Percentiles rank a stretch among this genome's conserved stretches.
These are phyloP conservation scores for Neofusicoccum sp. DNA, from an alignment of 2,329 filamentous ascomycete genomes.

Conservation along the genomic window DNA sequence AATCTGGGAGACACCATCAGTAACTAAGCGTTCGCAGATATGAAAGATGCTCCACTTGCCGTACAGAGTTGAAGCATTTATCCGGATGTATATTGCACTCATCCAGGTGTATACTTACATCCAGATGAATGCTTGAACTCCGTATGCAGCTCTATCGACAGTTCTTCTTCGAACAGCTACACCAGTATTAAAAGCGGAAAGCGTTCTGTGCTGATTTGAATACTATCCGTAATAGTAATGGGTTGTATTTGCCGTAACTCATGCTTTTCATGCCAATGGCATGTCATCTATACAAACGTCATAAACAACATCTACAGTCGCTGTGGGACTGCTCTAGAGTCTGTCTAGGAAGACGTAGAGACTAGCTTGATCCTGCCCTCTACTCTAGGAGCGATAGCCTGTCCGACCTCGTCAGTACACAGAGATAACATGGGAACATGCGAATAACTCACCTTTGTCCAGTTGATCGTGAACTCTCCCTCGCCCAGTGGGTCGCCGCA, in stretches of 20 bases:
- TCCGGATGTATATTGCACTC: too few species aligned
- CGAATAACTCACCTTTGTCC: constrained; percentile 57
- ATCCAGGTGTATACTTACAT: too few species aligned
- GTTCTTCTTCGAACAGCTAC: too few species aligned
- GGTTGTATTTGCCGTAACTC: neutral
- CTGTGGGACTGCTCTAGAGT: neutral
- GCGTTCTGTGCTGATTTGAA: too few species aligned
- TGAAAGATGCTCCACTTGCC: too few species aligned
- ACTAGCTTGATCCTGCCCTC: constrained; percentile 67
- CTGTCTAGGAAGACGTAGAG: neutral
- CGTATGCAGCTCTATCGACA: too few species aligned
- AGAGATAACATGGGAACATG: neutral
- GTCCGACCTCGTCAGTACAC: neutral
- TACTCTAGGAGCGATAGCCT: constrained; percentile 70
- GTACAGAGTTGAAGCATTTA: too few species aligned
- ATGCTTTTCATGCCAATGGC: neutral
- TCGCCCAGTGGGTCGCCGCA: constrained; percentile 58
- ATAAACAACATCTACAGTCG: neutral
- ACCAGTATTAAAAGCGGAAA: too few species aligned
- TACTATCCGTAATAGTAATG: too few species aligned
- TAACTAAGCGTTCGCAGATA: too few species aligned
- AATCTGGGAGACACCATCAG: too few species aligned
- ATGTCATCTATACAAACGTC: neutral
- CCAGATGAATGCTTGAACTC: too few species aligned
- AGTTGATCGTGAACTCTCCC: constrained; percentile 61